phyloP scores from a whole-genome alignment of 2,329 filamentous ascomycete genomes.

The Sordariomycetes sp. region DNA sequence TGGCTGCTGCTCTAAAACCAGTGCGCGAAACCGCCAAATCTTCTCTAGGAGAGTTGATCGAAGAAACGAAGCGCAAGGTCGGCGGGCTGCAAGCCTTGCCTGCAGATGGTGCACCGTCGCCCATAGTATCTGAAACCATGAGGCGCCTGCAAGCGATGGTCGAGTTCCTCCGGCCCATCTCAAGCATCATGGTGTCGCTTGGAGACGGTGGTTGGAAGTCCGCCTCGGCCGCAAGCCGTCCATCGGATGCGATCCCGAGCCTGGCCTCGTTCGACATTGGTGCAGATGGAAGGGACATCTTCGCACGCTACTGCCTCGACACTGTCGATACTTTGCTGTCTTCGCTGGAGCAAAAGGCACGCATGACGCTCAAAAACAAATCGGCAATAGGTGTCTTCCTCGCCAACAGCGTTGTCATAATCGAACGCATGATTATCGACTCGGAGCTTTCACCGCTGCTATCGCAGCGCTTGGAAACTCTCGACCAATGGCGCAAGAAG shows the following conservation, averaged over 20 bases:
- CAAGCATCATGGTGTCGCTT: conserved; percentile 82
- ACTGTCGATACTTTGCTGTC: conserved; percentile 75
- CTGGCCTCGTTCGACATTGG: conserved; percentile 77
- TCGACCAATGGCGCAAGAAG: conserved; percentile 84
- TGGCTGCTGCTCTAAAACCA: conserved; percentile 80
- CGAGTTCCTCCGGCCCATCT: conserved; percentile 74
- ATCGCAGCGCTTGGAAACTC: conserved; percentile 51
- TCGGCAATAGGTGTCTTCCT: conserved; percentile 79
- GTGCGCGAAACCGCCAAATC: conserved; percentile 85
- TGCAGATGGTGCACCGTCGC: conserved; percentile 66
- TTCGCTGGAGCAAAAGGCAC: conserved; percentile 66
- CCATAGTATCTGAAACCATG: conserved; percentile 78
- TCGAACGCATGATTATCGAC: conserved; percentile 74
- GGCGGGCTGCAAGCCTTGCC: conserved; percentile 59
- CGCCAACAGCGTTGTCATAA: conserved; percentile 75
- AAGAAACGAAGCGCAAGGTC: conserved; percentile 69
- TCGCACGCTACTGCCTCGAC: conserved; percentile 83
- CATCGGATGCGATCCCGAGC: conserved; percentile 58
- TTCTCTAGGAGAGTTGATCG: conserved; percentile 73
- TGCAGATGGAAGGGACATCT: conserved; percentile 79
- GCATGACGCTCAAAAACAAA: conserved; percentile 65
- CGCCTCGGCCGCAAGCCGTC: conserved; percentile 39
- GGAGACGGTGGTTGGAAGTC: conserved; percentile 86
- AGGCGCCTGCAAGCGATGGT: conserved; percentile 79
- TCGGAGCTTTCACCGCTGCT: conserved; percentile 72